Evolutionary conservation across 2,329 filamentous ascomycete genomes (phyloP), one percentile per base, ranked within the genome.

Genomic region (Xylariaceae sp.): DNA sequence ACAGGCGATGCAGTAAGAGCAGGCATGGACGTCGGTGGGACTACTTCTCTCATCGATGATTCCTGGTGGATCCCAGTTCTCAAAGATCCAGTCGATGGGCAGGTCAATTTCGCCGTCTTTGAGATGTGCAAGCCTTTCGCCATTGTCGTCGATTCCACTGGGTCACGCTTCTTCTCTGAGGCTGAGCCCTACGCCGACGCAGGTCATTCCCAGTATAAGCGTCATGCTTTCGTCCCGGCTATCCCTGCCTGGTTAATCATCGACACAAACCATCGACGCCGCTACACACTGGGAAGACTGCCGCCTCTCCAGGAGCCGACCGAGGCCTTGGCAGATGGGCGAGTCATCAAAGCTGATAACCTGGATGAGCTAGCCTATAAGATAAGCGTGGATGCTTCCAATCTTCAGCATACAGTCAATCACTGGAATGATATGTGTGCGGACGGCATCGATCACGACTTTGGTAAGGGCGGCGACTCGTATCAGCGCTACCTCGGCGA

Each of bases 41-140:
- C 65, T 7, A 70, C 66, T 12, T 66, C 71, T 2, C 63, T 73
- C 2, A 66, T 74, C 63, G 67, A 70, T 51, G 64, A 67, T 7
- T 67, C 70, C 7, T 74, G 73, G 70, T 75, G 73, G 71, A 69
- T 67, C 1, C 63, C 71, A 3, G 62, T 65, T n/a, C 60, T 73
- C 18, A 45, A 62, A 29, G 65, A 73, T 48, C 71, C 70, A 6
- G 54, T 46, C 10, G 61, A 55, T 2, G 53, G 54, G 1, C 44
- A 53, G 20, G 45, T 44, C 32, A 59, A 60, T 42, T 72, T 66
- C 51, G 57, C 57, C 48, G 52, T 71, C 2, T 66, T 62, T 29
- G 73, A 73, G 7, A 65, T 71, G 37, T 63, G 60, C 1, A 60
- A 66, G 14, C 73, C 73, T 20, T 68, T 70, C 58, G 67, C 63